Evolutionary conservation across 2,329 filamentous ascomycete species (phyloP), one percentile per base, ranked within the genome.

Genomic region (Cercospora sesami): DNA sequence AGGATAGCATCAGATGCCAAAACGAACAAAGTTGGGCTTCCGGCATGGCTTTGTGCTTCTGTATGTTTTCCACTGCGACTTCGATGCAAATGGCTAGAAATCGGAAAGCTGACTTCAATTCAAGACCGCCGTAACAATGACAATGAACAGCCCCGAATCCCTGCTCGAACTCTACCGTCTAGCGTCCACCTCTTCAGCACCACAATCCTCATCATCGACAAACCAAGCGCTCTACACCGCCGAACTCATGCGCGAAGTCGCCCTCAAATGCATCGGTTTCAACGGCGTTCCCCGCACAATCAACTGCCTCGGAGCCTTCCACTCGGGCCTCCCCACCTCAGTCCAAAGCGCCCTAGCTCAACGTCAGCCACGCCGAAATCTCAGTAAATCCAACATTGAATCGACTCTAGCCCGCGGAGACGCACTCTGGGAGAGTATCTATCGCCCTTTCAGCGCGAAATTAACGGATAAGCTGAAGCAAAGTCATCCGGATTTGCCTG

Each of bases 251-350:
- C 87, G 90, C 74, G 90, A 93, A 73, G 85, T 92, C 68, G 90
- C 89, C 1, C 83, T 92, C 69, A 92, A 92, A 78, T 92, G 90
- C 79, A 92, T 93, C 78, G 89, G 88, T 67, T 91, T 93, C 84
- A 92, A 92, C 81, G 90, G 90, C 71, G 92, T 95, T 73, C 92
- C 92, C 1, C 89, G 92, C 72, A 90, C 89, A 28, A 95, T 95
- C 82, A 95, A 95, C 84, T 89, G 87, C 74, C 88, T 96, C 1
- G 89, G 89, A 74, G 88, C 88, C 26, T 93, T 94, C 83, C 84
- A 86, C 74, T 82, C 84, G 45, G 81, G 83, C 30, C 86, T 95
- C 0, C 89, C 91, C 0, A 68, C 80, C 0, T 79, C 85, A 5
- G 81, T 93, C 4, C 78, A 82, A 3, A 76, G 82, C 0, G 75